phyloP scores from a whole-genome alignment of 495 filamentous ascomycete genomes.

The Oidiodendron maius region DNA sequence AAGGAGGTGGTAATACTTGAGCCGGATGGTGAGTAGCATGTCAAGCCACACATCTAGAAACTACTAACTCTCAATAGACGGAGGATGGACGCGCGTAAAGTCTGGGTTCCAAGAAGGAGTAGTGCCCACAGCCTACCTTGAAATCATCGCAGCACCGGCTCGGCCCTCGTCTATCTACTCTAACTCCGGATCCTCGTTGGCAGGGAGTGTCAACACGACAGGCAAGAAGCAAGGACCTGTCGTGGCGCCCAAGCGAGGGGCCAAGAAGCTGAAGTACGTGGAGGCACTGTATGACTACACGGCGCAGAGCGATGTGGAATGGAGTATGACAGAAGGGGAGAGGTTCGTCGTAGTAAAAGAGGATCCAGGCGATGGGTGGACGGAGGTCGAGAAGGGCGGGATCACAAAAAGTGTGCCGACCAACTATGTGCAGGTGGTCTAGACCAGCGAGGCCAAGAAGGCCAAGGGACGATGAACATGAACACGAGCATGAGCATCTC shows the following conservation, averaged over 20 bases:
- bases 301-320: slow-evolving; percentile 79
- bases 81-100: slow-evolving; percentile 85
- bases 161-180: slow-evolving; percentile 68
- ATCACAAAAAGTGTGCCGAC: slow-evolving; percentile 87
- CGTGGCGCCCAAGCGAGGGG: slow-evolving; percentile 85
- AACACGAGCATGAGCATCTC: no score
- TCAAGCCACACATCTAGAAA: slow-evolving; percentile 1
- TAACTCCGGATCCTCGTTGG: slow-evolving; percentile 68
- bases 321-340: slow-evolving; percentile 86
- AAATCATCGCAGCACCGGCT: slow-evolving; percentile 41
- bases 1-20: slow-evolving; percentile 74
- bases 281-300: slow-evolving; percentile 91
- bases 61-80: slow-evolving; percentile 48
- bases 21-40: slow-evolving; percentile 66
- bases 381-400: slow-evolving; percentile 90
- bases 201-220: slow-evolving; percentile 37
- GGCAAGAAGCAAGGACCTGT: slow-evolving; percentile 89
- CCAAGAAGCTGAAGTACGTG: slow-evolving; percentile 92
- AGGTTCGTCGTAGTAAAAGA: slow-evolving; percentile 79
- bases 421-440: slow-evolving; percentile 81
- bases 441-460: no score
- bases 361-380: slow-evolving; percentile 92
- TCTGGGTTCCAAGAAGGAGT: slow-evolving; percentile 66
- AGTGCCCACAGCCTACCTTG: slow-evolving; percentile 80
- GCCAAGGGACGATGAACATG: no score